Base-by-base conservation (phyloP, 2,329 filamentous ascomycete species). In the Laburnicola sp. region DNA sequence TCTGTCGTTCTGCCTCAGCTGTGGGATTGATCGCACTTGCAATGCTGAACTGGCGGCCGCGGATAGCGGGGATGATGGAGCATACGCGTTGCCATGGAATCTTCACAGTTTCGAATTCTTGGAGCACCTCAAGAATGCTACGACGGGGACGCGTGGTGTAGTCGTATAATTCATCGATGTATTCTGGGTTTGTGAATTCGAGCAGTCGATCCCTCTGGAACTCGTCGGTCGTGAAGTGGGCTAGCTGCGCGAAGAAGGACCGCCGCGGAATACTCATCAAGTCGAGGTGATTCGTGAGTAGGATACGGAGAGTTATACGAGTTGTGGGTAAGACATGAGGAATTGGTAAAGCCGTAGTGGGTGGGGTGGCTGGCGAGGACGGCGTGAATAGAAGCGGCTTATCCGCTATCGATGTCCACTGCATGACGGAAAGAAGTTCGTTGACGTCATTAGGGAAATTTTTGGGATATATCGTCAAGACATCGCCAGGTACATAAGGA, bases 11-110 rank as follows among this genome's bases (percentile, higher is more conserved):
- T 0, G 22, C 31, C 9, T 51, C 47, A 21, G 53, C 43, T 9
- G 45, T 35, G 6, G 59, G 23, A 2, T 54, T 53, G 4, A 85
- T 86, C 5, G 88, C 87, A 57, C 88, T 94, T 30, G 91, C 90
- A 54, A 97, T 92, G 71, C 92, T 97, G 69, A 96, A 99, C 62
- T 96, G 89, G 4, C 94, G 83, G n/a, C 86, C 88, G n/a, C 91
- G 86, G 40, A 97, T 86, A 3, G 86, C 65, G 0, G 94, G 94
- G 48, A 99, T 86, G 11, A 92, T 79, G 47, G 86, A 84, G 7
- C 89, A 80, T 1, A 87, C 80, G 42, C 86, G 84, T 48, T 87
- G 78, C 74, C 86, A 89, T 0, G 94, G 92, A 2, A 99, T 84
- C 55, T 86, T 86, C 48, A 97, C 87, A 0, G 84, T 87, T 36